These are phyloP conservation scores for Cryptococcus wingfieldii DNA, from an alignment of 1,284 basidiomycete species.

Conservation along the genomic window DNA sequence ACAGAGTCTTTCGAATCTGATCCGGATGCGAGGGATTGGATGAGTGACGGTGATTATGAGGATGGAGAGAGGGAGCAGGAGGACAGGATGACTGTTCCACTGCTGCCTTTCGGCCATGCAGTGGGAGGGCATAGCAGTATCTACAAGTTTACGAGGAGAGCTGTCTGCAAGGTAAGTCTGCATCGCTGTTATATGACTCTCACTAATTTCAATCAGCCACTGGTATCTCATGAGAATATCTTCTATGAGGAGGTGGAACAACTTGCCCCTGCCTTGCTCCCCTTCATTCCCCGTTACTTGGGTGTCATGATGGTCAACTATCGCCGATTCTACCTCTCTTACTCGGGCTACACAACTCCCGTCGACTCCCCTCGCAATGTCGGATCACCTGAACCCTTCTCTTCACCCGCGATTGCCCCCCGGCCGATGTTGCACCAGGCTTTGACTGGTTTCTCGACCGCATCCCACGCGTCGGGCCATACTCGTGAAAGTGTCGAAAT, in stretches of 20 bases:
- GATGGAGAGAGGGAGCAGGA: constrained; percentile 25
- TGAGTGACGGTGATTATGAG: constrained; percentile 7
- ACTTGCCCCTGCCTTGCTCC: constrained; percentile 82
- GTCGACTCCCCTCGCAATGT: constrained; percentile 28
- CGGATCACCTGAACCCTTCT: constrained; percentile 6
- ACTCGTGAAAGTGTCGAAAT: constrained; percentile 59
- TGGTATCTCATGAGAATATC: constrained; percentile 92
- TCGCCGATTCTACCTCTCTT: constrained; percentile 53
- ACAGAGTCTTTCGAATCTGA: constrained; percentile 13
- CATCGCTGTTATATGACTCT: not conserved
- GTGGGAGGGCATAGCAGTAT: constrained; percentile 96
- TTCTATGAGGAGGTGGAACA: constrained; percentile 97
- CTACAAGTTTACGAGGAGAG: constrained; percentile 95
- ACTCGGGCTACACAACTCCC: constrained; percentile 20
- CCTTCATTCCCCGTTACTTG: constrained; percentile 92
- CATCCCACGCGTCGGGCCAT: constrained; percentile 25
- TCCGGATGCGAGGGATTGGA: constrained; percentile 7
- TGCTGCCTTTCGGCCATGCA: constrained; percentile 94
- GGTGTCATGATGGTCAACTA: constrained; percentile 99
- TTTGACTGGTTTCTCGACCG: constrained; percentile 36
- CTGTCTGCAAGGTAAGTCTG: constrained; percentile 89
- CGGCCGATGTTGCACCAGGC: constrained; percentile 46
- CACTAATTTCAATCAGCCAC: constrained; percentile 58
- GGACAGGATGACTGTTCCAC: constrained; percentile 77
- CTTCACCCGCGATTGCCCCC: not conserved